Evolutionary conservation across 306 rosid species (phyloP), one percentile per base, ranked within the genome.

Genomic region (Senna siamea): DNA sequence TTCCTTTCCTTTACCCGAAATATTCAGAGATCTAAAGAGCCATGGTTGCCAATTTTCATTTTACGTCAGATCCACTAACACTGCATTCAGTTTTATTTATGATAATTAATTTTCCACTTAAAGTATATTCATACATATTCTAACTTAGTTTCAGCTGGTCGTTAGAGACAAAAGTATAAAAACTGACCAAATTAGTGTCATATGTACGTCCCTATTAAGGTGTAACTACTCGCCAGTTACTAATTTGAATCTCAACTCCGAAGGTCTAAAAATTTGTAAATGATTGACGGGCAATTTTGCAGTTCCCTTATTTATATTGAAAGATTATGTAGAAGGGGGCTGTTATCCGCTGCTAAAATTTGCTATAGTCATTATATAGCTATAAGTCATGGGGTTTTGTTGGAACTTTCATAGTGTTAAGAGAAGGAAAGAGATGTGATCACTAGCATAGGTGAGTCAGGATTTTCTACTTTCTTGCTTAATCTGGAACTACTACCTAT

Each of bases 1-100:
- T 37, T 40, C 66, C 9, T 9, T 28, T 71, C 18, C 58, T 40
- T 26, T 69, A 18, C 56, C 48, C 26, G 44, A 41, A 23, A 72
- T 52, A 5, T 59, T 57, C 23, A 48, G 73, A 77, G 85, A 80
- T 86, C 83, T 74, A 52, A 52, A 51, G 0, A 22, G 63, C 19
- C 50, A n/a, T 60, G 22, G 19, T 0, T 58, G 20, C 48, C 5
- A 2, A 46, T 44, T 56, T 72, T 74, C 53, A 47, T 71, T 13
- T 67, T 76, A 50, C 44, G 48, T 81, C 71, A 81, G 90, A 86
- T 83, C 90, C 82, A 64, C 78, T 23, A 32, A 7, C 52, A 56
- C 11, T 43, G 6, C 5, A 6, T 4, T 44, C 38, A 44, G 5
- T 66, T 46, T 46, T 28, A 12, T 17, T 44, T 23, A 5, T 44